phyloP scores from a whole-genome alignment of 306 rosid species.

The Herpetospermum pedunculosum region DNA sequence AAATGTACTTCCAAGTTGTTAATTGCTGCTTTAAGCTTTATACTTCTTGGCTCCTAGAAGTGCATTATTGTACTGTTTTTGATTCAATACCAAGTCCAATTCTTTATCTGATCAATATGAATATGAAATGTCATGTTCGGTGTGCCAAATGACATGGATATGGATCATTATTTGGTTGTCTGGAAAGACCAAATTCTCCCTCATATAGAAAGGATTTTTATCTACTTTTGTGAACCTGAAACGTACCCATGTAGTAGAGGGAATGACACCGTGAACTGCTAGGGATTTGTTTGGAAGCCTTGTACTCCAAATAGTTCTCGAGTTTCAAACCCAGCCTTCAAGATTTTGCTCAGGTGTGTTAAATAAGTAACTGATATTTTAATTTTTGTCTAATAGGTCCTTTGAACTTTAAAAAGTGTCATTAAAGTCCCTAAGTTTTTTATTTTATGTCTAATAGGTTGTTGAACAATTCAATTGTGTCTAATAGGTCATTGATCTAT shows the following conservation, averaged over 20 bases:
- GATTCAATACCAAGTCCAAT: background rate
- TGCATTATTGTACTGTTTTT: background rate
- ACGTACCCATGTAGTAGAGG: background rate
- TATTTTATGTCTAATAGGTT: too few species aligned
- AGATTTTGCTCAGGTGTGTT: too few species aligned
- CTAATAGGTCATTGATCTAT: too few species aligned
- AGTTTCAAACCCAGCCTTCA: too few species aligned
- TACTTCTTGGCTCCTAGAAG: background rate
- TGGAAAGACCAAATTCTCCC: background rate
- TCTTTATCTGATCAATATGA: background rate
- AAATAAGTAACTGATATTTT: too few species aligned
- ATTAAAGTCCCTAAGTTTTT: too few species aligned
- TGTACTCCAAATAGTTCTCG: too few species aligned
- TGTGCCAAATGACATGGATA: background rate
- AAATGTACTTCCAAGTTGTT: background rate
- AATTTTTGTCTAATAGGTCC: too few species aligned
- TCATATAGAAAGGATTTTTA: background rate
- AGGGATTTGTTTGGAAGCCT: background rate
- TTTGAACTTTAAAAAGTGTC: too few species aligned
- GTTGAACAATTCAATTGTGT: too few species aligned
- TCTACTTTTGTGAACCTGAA: background rate
- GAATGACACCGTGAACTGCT: background rate
- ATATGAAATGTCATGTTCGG: background rate
- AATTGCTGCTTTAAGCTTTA: background rate
- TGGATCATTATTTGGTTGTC: background rate